Evolutionary conservation across 768 basidiomycete genomes (phyloP).

Genomic region (Russula olivacea): DNA sequence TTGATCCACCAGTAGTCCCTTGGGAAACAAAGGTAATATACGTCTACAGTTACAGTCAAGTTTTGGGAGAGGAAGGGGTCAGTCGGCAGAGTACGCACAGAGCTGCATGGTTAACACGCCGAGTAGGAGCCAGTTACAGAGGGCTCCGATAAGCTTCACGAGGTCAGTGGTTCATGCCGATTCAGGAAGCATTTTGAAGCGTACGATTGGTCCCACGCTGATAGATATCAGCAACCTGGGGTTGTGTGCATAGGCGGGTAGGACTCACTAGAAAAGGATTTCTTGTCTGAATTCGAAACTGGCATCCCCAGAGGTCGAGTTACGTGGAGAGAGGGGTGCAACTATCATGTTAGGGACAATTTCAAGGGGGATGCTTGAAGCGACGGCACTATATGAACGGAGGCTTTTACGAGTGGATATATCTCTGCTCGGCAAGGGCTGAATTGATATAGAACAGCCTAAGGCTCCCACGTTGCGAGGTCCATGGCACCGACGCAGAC

Average conservation of each 20-base stretch:
- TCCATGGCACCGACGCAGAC: neutral
- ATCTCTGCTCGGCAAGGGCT: neutral
- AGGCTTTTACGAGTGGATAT: neutral
- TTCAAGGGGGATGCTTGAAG: neutral
- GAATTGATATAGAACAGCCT: neutral
- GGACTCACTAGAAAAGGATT: neutral
- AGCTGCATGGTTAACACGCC: slow-evolving; percentile 10
- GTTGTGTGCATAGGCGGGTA: neutral
- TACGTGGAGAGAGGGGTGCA: neutral
- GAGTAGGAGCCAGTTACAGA: slow-evolving; percentile 1
- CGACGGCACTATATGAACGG: neutral
- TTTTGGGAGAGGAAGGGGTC: too few species aligned
- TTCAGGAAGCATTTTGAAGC: neutral
- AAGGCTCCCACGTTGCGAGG: neutral
- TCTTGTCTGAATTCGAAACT: neutral
- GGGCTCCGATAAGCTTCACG: slow-evolving; percentile 7
- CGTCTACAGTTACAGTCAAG: neutral
- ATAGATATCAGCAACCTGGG: neutral
- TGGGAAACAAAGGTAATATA: slow-evolving; percentile 3
- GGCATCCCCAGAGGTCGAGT: neutral
- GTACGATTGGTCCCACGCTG: slow-evolving; percentile 9
- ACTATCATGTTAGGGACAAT: neutral
- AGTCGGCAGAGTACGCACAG: neutral
- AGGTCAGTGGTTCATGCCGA: neutral
- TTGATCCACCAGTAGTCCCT: neutral